Base-by-base conservation (phyloP, 2,329 filamentous ascomycete genomes). In the Scleromitrula shiraiana region DNA sequence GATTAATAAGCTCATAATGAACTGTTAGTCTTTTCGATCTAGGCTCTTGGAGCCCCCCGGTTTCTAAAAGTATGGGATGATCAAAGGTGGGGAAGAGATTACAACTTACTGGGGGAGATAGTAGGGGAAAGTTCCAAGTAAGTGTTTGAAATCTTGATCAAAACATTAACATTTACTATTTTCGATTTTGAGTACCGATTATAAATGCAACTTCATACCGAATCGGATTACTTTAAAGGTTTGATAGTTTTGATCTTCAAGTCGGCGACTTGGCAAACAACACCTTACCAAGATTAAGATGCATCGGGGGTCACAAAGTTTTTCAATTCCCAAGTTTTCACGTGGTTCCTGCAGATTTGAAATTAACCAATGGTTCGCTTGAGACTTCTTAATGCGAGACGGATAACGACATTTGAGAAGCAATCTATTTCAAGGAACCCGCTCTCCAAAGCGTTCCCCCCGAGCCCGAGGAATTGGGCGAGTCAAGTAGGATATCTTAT, bases 191-290 rank as follows among this genome's bases (percentile, higher is more conserved):
- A 15, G 26, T 20, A 20, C 5, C 19, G 39, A 27, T 41, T 22
- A 23, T 23, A 26, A 22, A 24, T 3, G 22, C n/a, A 5, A 24
- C 24, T 23, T 15, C 15, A 37, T 26, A 19, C 22, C 12, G 15
- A 36, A 26, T 44, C 30, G 30, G 41, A 44, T 44, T 17, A 44
- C n/a, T n/a, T 26, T n/a, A 15, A 35, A 35, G 26, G 30, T 44
- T 37, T 44, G 30, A 27, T 27, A 27, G 7, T 27, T 27, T 12
- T 26, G 35, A 40, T 46, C 35, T 30, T 39, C 24, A 46, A 40
- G 43, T 46, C 43, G 43, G 43, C 43, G 43, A 46, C 43, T 46
- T 46, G 43, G 43, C 35, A 20, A 20, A n/a, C 2, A 32, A 12
- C n/a, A 26, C 17, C 12, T 33, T 41, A 20, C 35, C 35, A 30